Evolutionary conservation across 768 basidiomycete species (phyloP), one percentile per base, ranked within the genome.

Genomic region (Myochromella boudieri): DNA sequence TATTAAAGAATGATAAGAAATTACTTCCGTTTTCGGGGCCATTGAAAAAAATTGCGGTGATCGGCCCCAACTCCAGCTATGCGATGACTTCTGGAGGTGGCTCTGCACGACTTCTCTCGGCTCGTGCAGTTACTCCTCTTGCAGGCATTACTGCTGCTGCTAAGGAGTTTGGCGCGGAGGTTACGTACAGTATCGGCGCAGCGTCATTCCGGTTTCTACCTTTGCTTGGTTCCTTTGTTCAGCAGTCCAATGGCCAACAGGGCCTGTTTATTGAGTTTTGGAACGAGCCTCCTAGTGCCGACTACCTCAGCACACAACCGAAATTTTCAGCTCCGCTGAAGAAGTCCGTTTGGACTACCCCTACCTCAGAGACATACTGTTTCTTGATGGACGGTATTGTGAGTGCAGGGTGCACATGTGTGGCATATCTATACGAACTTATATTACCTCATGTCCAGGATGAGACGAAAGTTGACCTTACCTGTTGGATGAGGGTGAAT

Each of bases 51-150:
- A 73, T 86, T 33, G 82, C 79, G 9, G 71, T 86, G 37, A 81
- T 85, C 49, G 84, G 83, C 0, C 80, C 81, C 3, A 84, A 85
- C 59, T 79, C 77, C 5, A 82, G 76, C 57, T 57, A 62, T 27
- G 67, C 72, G 0, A 69, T 76, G 50, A 75, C 74, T 32, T 80
- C 79, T 22, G 81, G 82, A 7, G 82, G 82, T 29, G 83, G 84
- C 18, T 81, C 80, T 8, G 83, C 82, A 1, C 62, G 67, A 2
- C 66, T 85, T 17, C 58, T 68, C 15, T 68, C 79, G 0, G 68
- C 76, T 0, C 84, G 81, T 58, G 67, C 70, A 2, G 71, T 81
- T 12, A 78, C 83, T 1, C 83, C 83, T 17, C 70, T 77, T 14
- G 70, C 82, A 40, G 84, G 81, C 4, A 77, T 85, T 48, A 53